These are phyloP conservation scores for Steccherinum ochraceum DNA, from an alignment of 768 basidiomycete species.

Conservation along the genomic window DNA sequence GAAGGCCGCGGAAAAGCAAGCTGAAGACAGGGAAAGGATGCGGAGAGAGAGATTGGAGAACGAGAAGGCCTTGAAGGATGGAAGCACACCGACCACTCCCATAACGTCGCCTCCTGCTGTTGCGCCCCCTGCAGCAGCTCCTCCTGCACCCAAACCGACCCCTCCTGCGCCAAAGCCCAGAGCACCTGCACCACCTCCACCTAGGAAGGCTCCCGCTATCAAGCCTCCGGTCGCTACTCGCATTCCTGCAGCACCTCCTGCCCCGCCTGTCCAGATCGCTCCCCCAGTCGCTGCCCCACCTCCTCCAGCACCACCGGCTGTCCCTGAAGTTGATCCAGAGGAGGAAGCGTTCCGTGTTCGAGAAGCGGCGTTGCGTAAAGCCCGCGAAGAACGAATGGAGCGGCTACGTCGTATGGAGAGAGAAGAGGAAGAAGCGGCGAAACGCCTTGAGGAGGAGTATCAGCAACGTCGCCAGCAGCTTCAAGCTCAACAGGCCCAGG, in stretches of 20 bases:
- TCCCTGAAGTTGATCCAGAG: slow-evolving; percentile 63
- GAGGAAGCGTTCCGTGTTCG: slow-evolving; percentile 64
- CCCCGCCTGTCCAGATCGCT: slow-evolving; percentile 24
- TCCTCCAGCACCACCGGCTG: slow-evolving; percentile 31
- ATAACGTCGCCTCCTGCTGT: slow-evolving; percentile 20
- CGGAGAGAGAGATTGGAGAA: slow-evolving; percentile 69
- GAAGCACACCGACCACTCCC: slow-evolving; percentile 22
- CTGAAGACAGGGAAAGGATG: slow-evolving; percentile 69
- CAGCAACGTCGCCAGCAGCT: slow-evolving; percentile 22
- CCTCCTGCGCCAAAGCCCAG: slow-evolving; percentile 31
- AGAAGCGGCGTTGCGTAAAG: slow-evolving; percentile 67
- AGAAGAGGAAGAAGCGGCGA: slow-evolving; percentile 53
- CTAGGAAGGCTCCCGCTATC: slow-evolving; percentile 27
- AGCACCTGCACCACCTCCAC: slow-evolving; percentile 33
- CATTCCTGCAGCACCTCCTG: slow-evolving; percentile 17
- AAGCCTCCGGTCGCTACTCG: slow-evolving; percentile 27
- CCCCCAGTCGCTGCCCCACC: slow-evolving; percentile 32
- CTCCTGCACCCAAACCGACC: slow-evolving; percentile 34
- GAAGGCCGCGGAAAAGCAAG: slow-evolving; percentile 69
- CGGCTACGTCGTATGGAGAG: slow-evolving; percentile 66
- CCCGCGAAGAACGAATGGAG: slow-evolving; percentile 64
- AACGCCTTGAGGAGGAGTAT: slow-evolving; percentile 37
- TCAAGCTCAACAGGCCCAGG: slow-evolving; percentile 8
- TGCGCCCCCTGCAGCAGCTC: slow-evolving; percentile 29
- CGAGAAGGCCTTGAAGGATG: slow-evolving; percentile 61